Base-by-base conservation (phyloP, 1,284 basidiomycete species). In the Boletus holoroseus region DNA sequence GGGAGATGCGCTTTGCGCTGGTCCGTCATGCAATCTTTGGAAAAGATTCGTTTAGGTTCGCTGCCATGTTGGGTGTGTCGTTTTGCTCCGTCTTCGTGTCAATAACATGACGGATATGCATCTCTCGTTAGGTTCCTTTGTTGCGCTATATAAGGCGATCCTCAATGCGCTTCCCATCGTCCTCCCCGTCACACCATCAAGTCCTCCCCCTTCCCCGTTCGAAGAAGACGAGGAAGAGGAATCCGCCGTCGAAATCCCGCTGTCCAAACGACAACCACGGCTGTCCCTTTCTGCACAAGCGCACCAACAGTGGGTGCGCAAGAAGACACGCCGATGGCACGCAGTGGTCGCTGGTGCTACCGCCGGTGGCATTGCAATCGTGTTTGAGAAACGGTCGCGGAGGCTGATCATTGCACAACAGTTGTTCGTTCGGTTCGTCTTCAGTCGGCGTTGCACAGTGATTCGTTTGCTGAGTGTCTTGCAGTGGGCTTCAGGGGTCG, bases 371-470 rank as follows among this genome's bases (percentile, higher is more conserved):
- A 58, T 91, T n/a, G 88, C 87, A 0, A 80, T 98, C 39, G 73
- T 91, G 63, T 91, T 87, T 66, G 93, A 97, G 72, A 88, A 82
- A 60, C 77, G 75, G 51, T 76, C 76, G 2, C 73, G 88, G 39
- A 74, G 90, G 51, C 74, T 78, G 3, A 79, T 82, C 12, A 88
- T 97, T 53, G 89, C 89, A 0, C 94, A 97, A 62, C 94, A 98
- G 73, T 73, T 94, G 59, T 91, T 94, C 66, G 91, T 94, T 45
- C 79, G 89, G 87, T 85, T 4, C 20, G 34, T 35, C 28, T 32
- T 53, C 28, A 3, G 31, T 38, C 3, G 2, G 2, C 3, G 12
- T 42, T 26, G 28, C 12, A 26, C 7, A 11, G 8, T 22, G 37
- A 15, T 26, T 27, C 16, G 16, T 43, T 26, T 50, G 8, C 12